phyloP scores from a whole-genome alignment of 2,329 filamentous ascomycete genomes.

The Penicillium sp. region DNA sequence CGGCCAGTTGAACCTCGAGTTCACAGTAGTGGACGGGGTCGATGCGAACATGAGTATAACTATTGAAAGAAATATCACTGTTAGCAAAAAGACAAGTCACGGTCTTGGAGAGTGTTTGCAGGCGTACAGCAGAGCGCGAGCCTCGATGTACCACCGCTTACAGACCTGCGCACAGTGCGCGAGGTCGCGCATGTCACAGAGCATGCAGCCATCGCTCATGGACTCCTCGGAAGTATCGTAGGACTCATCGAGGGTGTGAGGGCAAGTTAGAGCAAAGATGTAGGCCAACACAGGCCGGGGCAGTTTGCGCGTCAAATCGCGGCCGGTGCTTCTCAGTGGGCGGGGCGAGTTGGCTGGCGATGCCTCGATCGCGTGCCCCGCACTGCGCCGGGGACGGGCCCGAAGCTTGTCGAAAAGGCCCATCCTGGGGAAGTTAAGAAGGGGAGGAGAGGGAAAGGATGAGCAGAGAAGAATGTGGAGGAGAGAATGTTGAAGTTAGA shows the following conservation, averaged over 20 bases:
- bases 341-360: slow-evolving; percentile 22
- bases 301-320: slow-evolving; percentile 57
- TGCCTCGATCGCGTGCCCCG: slow-evolving; percentile 28
- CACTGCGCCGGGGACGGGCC: slow-evolving; percentile 34
- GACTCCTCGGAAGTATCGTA: slow-evolving; percentile 85
- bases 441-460: slow-evolving; percentile 8
- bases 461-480: slow-evolving; percentile 10
- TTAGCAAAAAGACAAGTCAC: slow-evolving; percentile 6
- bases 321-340: slow-evolving; percentile 21
- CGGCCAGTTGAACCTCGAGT: slow-evolving; percentile 78
- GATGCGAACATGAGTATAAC: slow-evolving; percentile 87
- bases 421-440: slow-evolving; percentile 26
- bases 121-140: slow-evolving; percentile 66
- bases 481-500: slow-evolving; percentile 7
- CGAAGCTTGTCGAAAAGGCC: slow-evolving; percentile 37
- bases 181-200: slow-evolving; percentile 89
- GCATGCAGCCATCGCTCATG: slow-evolving; percentile 81
- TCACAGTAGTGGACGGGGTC: slow-evolving; percentile 94
- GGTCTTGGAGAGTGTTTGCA: slow-evolving; percentile 7
- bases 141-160: slow-evolving; percentile 69
- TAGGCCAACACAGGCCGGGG: slow-evolving; percentile 71
- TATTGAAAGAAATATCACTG: slow-evolving; percentile 38
- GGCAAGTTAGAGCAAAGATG: slow-evolving; percentile 83
- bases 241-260: slow-evolving; percentile 75
- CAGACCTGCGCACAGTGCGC: slow-evolving; percentile 77